Evolutionary conservation across 176 grass and related monocot species (phyloP), one percentile per base, ranked within the genome.

Genomic region (Oryza officinalis): DNA sequence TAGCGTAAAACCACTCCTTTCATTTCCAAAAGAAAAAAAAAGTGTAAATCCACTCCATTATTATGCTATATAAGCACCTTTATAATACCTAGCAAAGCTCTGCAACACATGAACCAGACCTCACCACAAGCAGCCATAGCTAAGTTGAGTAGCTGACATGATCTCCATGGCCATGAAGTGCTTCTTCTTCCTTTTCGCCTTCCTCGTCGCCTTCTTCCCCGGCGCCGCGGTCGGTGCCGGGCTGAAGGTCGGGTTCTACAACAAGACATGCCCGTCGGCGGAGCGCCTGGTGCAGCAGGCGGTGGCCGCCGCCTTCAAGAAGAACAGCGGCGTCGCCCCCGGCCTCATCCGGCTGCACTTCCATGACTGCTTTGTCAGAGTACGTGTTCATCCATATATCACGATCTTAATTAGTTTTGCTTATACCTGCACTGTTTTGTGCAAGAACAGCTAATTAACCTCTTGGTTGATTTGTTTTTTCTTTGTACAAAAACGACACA

Each of bases 341-440:
- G 92, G 92, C 1, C 87, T 97, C 67, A 89, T 97, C 83, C 83
- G 94, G 40, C 26, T 97, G 46, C 90, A 92, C 69, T 94, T 97
- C 78, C 94, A 94, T 27, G 94, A 97, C 23, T 97, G 94, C 60
- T 94, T 97, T 22, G 92, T 97, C 49, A 84, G 57, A 50, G 88
- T 90, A 81, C 9, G 57, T 23, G 71, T 66, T 14, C 18, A 20
- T 35, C 20, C 20, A 3, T 30, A 30, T 5, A 35, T 5, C 54
- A 25, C 20, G 6, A 11, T 20, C 5, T 80, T 1, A 4, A 0
- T 27, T 35, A 4, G 0, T 27, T 45, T 83, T 15, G 13, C 25
- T 31, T 43, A 14, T 80, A 13, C 72, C 20, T 84, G 25, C 68
- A 57, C 18, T 61, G 31, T 65, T 10, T 30, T 26, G 14, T 32